Conservation (phyloP, 2,329 filamentous ascomycete species). For the Aureobasidium namibiae region DNA sequence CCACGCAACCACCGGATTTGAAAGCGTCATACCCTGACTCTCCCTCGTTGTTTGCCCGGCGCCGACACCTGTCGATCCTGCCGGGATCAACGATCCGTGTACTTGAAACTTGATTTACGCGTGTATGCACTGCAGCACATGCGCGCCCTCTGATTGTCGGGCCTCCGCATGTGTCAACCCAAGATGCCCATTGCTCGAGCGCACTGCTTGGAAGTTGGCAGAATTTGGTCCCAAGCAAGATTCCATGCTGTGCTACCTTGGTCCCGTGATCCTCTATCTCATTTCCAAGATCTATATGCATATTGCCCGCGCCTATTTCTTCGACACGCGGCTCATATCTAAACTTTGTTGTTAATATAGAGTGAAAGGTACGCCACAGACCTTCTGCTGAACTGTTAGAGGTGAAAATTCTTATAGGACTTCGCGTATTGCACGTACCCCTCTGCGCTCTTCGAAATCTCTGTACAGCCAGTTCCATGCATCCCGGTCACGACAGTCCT, state of each 20-base stretch:
- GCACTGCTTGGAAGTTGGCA: slow-evolving; percentile 4
- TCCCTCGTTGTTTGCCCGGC: not conserved
- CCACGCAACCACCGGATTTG: not conserved
- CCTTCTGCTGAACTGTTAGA: slow-evolving; percentile 1
- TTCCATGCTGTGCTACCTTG: not conserved
- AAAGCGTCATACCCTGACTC: not conserved
- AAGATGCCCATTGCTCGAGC: not conserved
- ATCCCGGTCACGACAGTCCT: slow-evolving; percentile 20
- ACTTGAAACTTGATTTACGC: slow-evolving; percentile 5
- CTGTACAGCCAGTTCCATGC: slow-evolving; percentile 23
- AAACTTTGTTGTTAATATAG: not conserved
- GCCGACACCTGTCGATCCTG: not conserved
- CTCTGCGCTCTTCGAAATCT: slow-evolving; percentile 21
- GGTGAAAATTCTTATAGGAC: not conserved
- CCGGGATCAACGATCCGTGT: not conserved
- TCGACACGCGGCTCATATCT: not conserved
- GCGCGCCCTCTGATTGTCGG: not conserved
- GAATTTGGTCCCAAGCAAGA: not conserved
- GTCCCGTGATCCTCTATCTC: not conserved
- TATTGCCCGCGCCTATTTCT: not conserved
- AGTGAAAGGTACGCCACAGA: slow-evolving; percentile 3
- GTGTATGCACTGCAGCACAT: slow-evolving; percentile 1
- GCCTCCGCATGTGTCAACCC: slow-evolving; percentile 4
- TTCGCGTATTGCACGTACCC: not conserved
- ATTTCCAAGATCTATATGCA: not conserved